phyloP scores from a whole-genome alignment of 306 rosid genomes.

The Oemleria cerasiformis region DNA sequence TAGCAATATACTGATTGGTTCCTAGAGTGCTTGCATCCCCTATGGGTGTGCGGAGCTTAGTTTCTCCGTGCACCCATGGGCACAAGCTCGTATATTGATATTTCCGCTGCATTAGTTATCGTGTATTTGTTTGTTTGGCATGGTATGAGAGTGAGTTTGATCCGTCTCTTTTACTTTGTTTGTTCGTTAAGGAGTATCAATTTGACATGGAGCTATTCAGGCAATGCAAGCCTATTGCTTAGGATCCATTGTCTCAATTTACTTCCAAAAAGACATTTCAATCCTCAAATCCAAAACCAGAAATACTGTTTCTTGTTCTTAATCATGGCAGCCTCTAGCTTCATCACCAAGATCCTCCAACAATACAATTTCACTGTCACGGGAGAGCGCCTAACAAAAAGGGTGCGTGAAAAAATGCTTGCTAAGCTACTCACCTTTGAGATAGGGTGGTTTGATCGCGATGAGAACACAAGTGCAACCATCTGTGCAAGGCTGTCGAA shows the following conservation, averaged over 20 bases:
- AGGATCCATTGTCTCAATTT: slow-evolving; percentile 62
- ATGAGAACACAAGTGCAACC: slow-evolving; percentile 69
- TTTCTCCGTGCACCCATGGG: no score
- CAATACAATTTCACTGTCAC: slow-evolving; percentile 65
- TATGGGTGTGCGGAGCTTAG: no score
- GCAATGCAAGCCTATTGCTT: slow-evolving; percentile 55
- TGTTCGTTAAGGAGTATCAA: no score
- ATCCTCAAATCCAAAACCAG: slow-evolving; percentile 43
- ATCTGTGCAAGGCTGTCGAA: slow-evolving; percentile 55
- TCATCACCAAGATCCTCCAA: slow-evolving; percentile 55
- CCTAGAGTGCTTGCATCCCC: no score
- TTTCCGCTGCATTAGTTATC: no score
- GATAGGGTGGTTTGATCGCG: slow-evolving; percentile 81
- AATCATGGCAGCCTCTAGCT: slow-evolving; percentile 37
- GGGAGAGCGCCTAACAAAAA: slow-evolving; percentile 71
- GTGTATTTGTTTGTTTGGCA: no score
- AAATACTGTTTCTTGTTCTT: slow-evolving; percentile 49
- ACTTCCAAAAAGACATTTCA: slow-evolving; percentile 43
- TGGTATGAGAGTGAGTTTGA: no score
- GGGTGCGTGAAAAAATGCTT: slow-evolving; percentile 56
- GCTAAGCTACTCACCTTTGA: slow-evolving; percentile 61
- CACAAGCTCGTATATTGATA: no score
- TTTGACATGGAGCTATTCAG: no score
- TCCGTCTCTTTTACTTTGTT: no score
- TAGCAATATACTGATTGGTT: no score